Evolutionary conservation across 163 green algal species (phyloP).

Genomic region (Scenedesmus sp.): DNA sequence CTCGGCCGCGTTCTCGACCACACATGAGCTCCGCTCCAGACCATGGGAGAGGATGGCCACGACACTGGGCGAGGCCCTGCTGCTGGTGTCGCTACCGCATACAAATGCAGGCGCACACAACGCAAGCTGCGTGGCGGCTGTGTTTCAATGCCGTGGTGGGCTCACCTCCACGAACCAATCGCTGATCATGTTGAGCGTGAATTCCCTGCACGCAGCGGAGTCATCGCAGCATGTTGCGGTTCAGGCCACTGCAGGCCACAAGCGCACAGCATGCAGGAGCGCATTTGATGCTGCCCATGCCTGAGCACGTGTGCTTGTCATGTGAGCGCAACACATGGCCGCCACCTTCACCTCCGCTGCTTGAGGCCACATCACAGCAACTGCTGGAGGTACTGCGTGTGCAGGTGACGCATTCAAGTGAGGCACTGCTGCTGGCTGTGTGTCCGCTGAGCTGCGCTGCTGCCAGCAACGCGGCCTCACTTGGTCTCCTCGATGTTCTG

Average conservation of each 20-base stretch:
- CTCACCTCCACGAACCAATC: conserved; percentile 93
- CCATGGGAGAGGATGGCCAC: not conserved
- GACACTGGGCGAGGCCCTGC: not conserved
- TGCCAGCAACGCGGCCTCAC: conserved; percentile 46
- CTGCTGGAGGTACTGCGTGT: not conserved
- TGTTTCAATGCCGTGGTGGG: not conserved
- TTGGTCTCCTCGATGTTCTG: conserved; percentile 89
- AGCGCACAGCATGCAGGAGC: not conserved
- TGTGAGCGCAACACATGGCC: not conserved
- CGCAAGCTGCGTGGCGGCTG: not conserved
- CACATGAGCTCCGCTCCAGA: not conserved
- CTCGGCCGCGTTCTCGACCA: not conserved
- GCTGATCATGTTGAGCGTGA: conserved; percentile 95
- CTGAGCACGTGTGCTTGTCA: not conserved
- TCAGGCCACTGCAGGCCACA: not conserved
- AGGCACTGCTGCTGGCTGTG: not conserved
- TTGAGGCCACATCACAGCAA: not conserved
- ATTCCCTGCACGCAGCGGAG: conserved; percentile 74
- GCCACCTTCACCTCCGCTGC: not conserved
- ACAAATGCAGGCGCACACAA: not conserved
- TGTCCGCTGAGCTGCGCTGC: not conserved
- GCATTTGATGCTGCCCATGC: not conserved
- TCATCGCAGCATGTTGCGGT: not conserved
- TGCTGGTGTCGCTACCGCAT: not conserved
- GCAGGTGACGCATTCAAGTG: no score